Conservation (phyloP, 2,329 filamentous ascomycete species). For the Whalleya microplaca region DNA sequence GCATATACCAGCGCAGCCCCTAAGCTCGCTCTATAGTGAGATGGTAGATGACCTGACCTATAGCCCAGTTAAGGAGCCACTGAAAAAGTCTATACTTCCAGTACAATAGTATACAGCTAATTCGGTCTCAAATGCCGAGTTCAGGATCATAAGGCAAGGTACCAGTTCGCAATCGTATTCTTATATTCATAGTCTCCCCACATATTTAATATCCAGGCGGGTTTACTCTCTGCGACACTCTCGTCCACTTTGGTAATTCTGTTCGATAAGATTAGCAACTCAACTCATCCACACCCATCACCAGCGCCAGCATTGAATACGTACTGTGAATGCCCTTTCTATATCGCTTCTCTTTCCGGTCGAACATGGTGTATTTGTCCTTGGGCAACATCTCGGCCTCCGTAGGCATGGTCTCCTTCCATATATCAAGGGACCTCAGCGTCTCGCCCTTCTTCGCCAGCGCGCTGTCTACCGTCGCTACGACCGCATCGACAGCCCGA, state of each 20-base stretch:
- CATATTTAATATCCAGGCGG: constrained; percentile 81
- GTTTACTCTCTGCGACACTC: constrained; percentile 91
- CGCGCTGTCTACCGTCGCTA: constrained; percentile 79
- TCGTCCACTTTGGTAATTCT: constrained; percentile 92
- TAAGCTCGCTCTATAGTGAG: not conserved
- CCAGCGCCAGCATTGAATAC: constrained; percentile 43
- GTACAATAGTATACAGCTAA: constrained; percentile 29
- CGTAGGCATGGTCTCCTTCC: constrained; percentile 95
- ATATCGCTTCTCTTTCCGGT: constrained; percentile 93
- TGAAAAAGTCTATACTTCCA: no score
- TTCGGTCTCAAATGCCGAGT: not conserved
- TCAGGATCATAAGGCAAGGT: not conserved
- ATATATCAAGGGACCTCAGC: constrained; percentile 79
- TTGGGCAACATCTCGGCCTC: constrained; percentile 94
- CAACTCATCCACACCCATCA: constrained; percentile 1
- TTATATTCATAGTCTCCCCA: not conserved
- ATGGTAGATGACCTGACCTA: no score
- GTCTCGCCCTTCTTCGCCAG: constrained; percentile 73
- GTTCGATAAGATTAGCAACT: constrained; percentile 16
- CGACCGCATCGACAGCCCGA: constrained; percentile 83
- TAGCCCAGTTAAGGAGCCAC: no score
- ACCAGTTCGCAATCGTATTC: not conserved
- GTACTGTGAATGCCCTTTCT: constrained; percentile 96
- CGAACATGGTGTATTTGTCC: constrained; percentile 98
- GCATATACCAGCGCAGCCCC: constrained; percentile 5